Evolutionary conservation across 2,329 filamentous ascomycete species (phyloP).

Genomic region (Apiospora koreana): DNA sequence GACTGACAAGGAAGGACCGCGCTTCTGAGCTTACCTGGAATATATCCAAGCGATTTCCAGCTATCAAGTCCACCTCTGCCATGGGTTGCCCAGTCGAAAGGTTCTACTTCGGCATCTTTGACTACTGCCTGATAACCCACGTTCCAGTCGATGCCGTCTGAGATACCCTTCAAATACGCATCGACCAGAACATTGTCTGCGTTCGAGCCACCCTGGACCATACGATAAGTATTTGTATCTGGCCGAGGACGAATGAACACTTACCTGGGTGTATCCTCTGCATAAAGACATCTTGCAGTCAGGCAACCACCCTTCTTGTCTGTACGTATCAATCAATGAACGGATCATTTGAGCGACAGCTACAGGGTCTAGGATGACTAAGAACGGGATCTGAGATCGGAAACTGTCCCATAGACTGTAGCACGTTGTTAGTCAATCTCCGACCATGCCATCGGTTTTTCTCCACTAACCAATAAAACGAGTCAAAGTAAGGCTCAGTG

Average conservation of each 20-base stretch:
- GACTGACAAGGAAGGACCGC: slow-evolving; percentile 19
- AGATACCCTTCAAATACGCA: slow-evolving; percentile 66
- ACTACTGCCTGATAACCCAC: slow-evolving; percentile 70
- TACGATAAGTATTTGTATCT: background rate
- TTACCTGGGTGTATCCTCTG: slow-evolving; percentile 68
- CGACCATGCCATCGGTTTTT: background rate
- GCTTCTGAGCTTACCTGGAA: slow-evolving; percentile 45
- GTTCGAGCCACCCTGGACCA: slow-evolving; percentile 67
- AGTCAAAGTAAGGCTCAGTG: slow-evolving; percentile 72
- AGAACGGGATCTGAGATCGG: slow-evolving; percentile 66
- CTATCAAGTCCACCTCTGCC: slow-evolving; percentile 70
- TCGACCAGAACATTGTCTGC: slow-evolving; percentile 70
- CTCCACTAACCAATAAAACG: slow-evolving; percentile 65
- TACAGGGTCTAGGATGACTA: slow-evolving; percentile 67
- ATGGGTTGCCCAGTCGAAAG: slow-evolving; percentile 68
- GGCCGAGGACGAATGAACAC: background rate
- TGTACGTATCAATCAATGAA: slow-evolving; percentile 71
- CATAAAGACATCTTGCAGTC: slow-evolving; percentile 78
- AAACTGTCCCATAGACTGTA: slow-evolving; percentile 69
- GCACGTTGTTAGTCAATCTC: slow-evolving; percentile 13
- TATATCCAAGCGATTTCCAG: slow-evolving; percentile 72
- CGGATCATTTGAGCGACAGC: slow-evolving; percentile 68
- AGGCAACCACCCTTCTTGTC: slow-evolving; percentile 69
- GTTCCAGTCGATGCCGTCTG: slow-evolving; percentile 63
- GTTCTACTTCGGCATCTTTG: slow-evolving; percentile 72